phyloP scores from a whole-genome alignment of 108 stramenopile genomes.

The Pseudonitzschia multiseries region DNA sequence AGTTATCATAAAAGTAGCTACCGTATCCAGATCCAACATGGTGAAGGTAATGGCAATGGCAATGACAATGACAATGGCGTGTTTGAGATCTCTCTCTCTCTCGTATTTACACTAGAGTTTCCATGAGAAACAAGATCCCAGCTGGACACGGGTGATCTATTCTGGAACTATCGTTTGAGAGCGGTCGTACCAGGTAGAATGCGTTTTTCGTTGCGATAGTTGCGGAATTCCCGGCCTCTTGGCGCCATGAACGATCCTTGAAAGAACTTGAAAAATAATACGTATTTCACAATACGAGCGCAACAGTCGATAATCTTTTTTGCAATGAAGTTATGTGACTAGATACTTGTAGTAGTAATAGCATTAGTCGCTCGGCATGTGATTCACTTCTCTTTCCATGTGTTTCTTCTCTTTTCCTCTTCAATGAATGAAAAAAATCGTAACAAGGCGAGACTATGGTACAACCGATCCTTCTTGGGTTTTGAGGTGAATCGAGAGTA shows the following conservation, averaged over 20 bases:
- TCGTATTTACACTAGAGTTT: no score
- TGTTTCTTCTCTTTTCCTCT: neutral
- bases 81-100: neutral
- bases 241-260: no score
- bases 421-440: neutral
- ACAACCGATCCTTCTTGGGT: neutral
- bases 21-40: slow-evolving; percentile 6
- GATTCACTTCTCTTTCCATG: neutral
- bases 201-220: no score
- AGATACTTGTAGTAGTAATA: neutral
- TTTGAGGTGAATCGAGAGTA: neutral
- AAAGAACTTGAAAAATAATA: neutral
- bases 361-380: neutral
- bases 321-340: neutral
- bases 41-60: neutral
- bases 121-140: no score
- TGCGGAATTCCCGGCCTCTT: no score
- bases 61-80: no score
- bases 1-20: slow-evolving; percentile 11
- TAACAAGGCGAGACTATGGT: neutral
- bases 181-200: no score
- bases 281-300: neutral
- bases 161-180: no score
- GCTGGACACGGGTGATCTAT: neutral
- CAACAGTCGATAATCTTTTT: neutral